Percentiles rank a stretch among this genome's conserved stretches.
These are phyloP conservation scores for Perkinsus chesapeaki DNA, from an alignment of 169 alveolate genomes.

Conservation along the genomic window DNA sequence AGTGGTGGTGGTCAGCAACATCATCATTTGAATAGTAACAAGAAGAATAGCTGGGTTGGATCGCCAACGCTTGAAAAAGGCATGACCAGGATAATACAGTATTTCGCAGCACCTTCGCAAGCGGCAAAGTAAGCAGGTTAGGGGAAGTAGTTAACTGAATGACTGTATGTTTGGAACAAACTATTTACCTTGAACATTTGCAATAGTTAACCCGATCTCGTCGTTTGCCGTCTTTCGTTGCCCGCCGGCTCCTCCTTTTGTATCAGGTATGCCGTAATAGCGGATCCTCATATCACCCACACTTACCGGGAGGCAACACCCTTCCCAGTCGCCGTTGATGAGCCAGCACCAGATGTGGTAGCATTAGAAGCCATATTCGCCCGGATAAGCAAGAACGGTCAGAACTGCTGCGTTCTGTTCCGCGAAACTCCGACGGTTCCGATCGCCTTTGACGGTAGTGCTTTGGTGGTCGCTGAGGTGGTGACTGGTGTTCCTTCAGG, in stretches of 20 bases:
- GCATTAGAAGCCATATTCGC: neutral
- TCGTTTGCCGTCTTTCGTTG: neutral
- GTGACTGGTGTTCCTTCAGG: neutral
- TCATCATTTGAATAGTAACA: neutral
- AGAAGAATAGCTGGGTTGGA: neutral
- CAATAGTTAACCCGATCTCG: neutral
- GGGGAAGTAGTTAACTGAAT: too few relatives aligned
- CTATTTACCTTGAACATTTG: too few relatives aligned
- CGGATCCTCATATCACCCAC: neutral
- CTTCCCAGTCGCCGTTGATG: neutral
- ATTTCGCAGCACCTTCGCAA: neutral
- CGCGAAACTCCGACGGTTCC: neutral
- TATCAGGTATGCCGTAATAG: neutral
- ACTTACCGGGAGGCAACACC: neutral
- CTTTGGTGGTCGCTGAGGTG: too few relatives aligned
- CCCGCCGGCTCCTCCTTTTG: neutral
- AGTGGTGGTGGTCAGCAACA: neutral
- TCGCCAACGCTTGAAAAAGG: neutral
- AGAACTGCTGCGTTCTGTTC: neutral
- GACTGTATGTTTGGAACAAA: too few relatives aligned
- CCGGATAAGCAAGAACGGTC: neutral
- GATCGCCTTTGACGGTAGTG: neutral
- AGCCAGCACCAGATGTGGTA: neutral
- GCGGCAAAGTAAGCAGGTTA: neutral
- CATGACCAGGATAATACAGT: neutral